Evolutionary conservation across 2,329 filamentous ascomycete genomes (phyloP), one percentile per base, ranked within the genome.

Genomic region (Arthrobotrys megalospora): DNA sequence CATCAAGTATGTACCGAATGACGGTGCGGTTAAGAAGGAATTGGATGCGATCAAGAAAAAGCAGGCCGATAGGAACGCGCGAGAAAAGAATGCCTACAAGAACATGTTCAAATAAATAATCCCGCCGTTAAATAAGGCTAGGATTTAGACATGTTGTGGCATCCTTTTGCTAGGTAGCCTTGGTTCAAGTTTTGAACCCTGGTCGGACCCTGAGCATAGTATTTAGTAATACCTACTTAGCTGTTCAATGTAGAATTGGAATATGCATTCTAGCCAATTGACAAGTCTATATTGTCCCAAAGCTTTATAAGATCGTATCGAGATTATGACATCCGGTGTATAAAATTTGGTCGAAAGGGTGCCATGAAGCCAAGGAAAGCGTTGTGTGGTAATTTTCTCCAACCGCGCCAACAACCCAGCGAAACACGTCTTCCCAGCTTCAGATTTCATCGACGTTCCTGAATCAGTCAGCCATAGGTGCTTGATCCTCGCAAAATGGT

Each of bases 71-170:
- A 89, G 91, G 79, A 88, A 90, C 79, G 92, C 92, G 84, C 97
- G 94, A 89, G 93, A 97, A 87, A 96, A 94, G 89, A 93, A 92
- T 81, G 92, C 91, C 5, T 97, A 95, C 84, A 92, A 92, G 86
- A 98, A 97, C 86, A 96, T 96, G 85, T 98, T 98, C 83, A 72
- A 72, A 64, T 72, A 14, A 48, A 48, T 7, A n/a, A 48, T 64
- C 52, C 21, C 19, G n/a, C 52, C 1, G 10, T 14, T 21, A 28
- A 24, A 28, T 16, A 11, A 8, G 21, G 14, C 16, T 36, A 3
- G n/a, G n/a, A 32, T 53, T 32, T 24, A 48, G 45, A 48, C n/a
- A 24, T 24, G 4, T 24, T 24, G 43, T 24, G 45, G 45, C 8
- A 48, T 14, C 19, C 45, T 48, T 28, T 28, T 32, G 48, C 14